These are phyloP conservation scores for Thraustochytrium striatum DNA, from an alignment of 352 stramenopile species.

Conservation along the genomic window DNA sequence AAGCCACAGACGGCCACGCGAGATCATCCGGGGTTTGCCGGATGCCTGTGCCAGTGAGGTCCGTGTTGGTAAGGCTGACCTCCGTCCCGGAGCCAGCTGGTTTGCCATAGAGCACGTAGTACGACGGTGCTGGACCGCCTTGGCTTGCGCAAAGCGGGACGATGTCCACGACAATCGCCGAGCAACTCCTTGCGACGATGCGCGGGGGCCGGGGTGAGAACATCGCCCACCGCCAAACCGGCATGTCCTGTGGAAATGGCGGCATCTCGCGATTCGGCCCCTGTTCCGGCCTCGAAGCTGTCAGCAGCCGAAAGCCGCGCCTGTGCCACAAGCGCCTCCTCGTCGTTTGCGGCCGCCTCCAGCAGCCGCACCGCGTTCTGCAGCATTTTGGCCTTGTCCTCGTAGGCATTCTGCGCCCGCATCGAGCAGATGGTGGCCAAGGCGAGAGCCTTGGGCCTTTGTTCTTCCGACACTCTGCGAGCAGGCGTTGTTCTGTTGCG, in stretches of 20 bases:
- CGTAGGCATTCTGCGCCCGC: not conserved
- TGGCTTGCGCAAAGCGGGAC: not conserved
- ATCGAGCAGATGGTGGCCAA: not conserved
- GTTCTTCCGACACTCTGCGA: slow-evolving; percentile 15
- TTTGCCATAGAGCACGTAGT: slow-evolving; percentile 25
- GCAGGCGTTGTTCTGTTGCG: not conserved
- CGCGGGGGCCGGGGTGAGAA: not conserved
- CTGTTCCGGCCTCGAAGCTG: too few relatives aligned
- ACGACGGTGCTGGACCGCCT: not conserved
- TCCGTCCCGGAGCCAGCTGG: slow-evolving; percentile 29
- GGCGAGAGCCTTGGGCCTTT: not conserved
- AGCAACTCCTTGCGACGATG: not conserved
- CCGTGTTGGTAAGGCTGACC: slow-evolving; percentile 30
- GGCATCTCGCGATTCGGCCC: too few relatives aligned
- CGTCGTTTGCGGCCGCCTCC: not conserved
- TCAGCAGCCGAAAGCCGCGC: too few relatives aligned
- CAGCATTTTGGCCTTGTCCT: slow-evolving; percentile 15
- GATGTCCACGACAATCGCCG: slow-evolving; percentile 1
- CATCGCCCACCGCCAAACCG: not conserved
- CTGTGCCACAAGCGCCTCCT: not conserved
- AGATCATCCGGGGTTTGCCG: not conserved
- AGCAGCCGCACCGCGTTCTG: not conserved
- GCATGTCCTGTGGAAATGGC: too few relatives aligned
- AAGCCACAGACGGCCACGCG: not conserved
- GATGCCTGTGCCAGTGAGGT: slow-evolving; percentile 4